Conservation (phyloP, 768 basidiomycete genomes). For the Lactifluus piperatus region DNA sequence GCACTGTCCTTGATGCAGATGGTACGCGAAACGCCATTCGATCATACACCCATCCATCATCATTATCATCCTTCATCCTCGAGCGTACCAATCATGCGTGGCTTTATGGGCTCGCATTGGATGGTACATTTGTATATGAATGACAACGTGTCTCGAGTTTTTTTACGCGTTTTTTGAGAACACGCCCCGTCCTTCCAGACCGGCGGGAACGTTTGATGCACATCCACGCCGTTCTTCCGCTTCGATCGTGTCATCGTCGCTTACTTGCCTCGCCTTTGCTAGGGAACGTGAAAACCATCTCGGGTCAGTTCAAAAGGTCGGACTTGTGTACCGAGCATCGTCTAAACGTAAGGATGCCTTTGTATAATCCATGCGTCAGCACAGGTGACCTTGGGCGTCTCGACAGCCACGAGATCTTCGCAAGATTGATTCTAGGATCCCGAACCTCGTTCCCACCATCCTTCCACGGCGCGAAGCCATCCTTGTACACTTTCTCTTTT, state of each 20-base stretch:
- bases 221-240: background rate
- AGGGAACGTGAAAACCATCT: slow-evolving; percentile 84
- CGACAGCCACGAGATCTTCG: slow-evolving; percentile 86
- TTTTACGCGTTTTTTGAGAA: slow-evolving; percentile 7
- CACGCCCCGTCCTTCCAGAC: slow-evolving; percentile 5
- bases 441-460: slow-evolving; percentile 92
- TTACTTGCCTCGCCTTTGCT: slow-evolving; percentile 23
- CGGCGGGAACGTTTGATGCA: background rate
- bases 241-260: slow-evolving; percentile 8
- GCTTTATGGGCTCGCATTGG: background rate
- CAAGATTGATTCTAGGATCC: slow-evolving; percentile 91
- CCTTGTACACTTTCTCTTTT: slow-evolving; percentile 44
- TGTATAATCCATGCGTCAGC: background rate
- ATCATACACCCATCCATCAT: background rate
- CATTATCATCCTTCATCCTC: background rate
- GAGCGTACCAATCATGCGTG: slow-evolving; percentile 24
- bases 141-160: slow-evolving; percentile 7
- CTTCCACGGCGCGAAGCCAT: slow-evolving; percentile 82
- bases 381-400: slow-evolving; percentile 19
- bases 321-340: slow-evolving; percentile 83
- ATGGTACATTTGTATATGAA: background rate
- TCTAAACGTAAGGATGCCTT: slow-evolving; percentile 62
- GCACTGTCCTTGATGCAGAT: slow-evolving; percentile 80
- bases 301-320: slow-evolving; percentile 83
- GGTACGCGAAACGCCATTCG: slow-evolving; percentile 34